A percentile compares a stretch with the other conserved stretches of the same genome.
Evolutionary conservation across 768 basidiomycete genomes (phyloP).

Genomic region (Neoboletus magnificus): DNA sequence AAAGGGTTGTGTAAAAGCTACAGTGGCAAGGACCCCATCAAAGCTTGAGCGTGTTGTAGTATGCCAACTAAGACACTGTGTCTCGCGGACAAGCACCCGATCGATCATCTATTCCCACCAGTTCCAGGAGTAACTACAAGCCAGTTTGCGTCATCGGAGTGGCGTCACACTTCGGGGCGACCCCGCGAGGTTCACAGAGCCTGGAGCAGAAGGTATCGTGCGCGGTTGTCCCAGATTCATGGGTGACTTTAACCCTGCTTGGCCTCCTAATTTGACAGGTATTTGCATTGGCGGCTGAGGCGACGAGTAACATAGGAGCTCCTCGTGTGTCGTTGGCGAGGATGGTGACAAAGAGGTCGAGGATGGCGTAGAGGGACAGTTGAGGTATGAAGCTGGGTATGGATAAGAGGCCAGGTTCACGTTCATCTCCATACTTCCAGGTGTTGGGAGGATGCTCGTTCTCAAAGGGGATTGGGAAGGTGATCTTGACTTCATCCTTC

Average conservation of each 20-base stretch:
- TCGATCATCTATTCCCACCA: neutral
- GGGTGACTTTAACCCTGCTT: conserved; percentile 12
- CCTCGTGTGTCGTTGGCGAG: conserved; percentile 29
- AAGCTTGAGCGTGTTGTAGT: neutral
- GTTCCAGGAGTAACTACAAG: neutral
- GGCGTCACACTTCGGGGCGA: conserved; percentile 23
- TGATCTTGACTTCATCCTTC: conserved; percentile 29
- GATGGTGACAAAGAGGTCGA: conserved; percentile 54
- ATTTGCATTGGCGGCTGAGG: conserved; percentile 13
- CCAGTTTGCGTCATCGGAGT: conserved; percentile 18
- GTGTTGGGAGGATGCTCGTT: conserved; percentile 16
- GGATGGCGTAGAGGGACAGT: conserved; percentile 56
- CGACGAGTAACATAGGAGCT: conserved; percentile 19
- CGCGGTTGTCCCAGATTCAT: conserved; percentile 11
- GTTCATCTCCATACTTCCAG: conserved; percentile 14
- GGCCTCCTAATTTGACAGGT: conserved; percentile 17
- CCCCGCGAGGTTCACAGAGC: conserved; percentile 17
- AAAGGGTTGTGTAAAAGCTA: conserved; percentile 10
- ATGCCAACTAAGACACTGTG: neutral
- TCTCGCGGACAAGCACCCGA: neutral
- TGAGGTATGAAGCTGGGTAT: conserved; percentile 37
- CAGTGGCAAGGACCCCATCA: neutral
- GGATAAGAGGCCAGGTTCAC: conserved; percentile 7
- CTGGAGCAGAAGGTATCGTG: conserved; percentile 10
- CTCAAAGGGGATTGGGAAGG: conserved; percentile 32